Evolutionary conservation across 2,329 filamentous ascomycete species (phyloP), one percentile per base, ranked within the genome.

Genomic region (Dryadomyces quercus-mongolicae): DNA sequence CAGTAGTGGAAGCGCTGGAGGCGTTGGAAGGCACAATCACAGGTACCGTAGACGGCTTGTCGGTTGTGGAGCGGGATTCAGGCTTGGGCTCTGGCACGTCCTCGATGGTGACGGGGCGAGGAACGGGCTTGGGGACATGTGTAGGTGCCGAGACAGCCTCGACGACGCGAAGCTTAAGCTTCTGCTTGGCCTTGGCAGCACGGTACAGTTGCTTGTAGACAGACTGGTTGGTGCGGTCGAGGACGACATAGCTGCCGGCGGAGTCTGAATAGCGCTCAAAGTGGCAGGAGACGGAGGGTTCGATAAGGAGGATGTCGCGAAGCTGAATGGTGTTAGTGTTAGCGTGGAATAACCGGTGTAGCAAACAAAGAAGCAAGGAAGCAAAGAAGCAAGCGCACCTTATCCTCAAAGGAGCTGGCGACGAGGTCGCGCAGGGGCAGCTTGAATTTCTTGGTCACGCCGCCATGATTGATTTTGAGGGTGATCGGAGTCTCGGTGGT

Each of bases 141-240:
- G 49, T 20, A 2, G 13, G 20, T n/a, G 15, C n/a, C 1, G 40
- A 2, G 31, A 52, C 49, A 13, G 60, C 55, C 21, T 53, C 31
- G 42, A 80, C 84, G 42, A 87, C 85, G 61, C 83, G 88, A 56
- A 98, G 80, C 70, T 93, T 91, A 62, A 98, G 84, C 83, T 97
- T 98, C 60, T 91, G 83, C 78, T 98, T 98, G 42, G 93, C 93
- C 75, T 96, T 98, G 60, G 93, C 93, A 61, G 93, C 93, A 64
- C 93, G 86, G 68, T 93, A 92, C 45, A 98, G 84, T 67, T 96
- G 93, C 76, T 96, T 97, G 77, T 95, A 98, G 64, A 95, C 88
- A 48, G 87, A 77, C 9, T 80, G 71, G 65, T 95, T 94, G 66
- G 76, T 75, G 58, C 82, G 75, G 67, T 95, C 86, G 57, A 98